Percentiles rank a stretch among this genome's conserved stretches.
Conservation (phyloP, 768 basidiomycete species). For the Harrya chromipes region DNA sequence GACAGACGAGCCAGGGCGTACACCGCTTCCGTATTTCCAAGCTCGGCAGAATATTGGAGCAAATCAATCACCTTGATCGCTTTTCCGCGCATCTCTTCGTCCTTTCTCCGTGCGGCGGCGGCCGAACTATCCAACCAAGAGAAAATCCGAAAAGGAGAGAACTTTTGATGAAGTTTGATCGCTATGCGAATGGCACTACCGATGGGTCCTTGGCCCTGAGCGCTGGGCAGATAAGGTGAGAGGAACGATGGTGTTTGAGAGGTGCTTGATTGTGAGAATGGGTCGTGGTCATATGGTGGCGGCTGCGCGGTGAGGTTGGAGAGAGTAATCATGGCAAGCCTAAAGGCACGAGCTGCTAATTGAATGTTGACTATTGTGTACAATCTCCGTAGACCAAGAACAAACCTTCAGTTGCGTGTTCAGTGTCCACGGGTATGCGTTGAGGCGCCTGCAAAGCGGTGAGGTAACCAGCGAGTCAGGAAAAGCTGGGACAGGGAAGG, state of each 20-base stretch:
- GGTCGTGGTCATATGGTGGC: conserved; percentile 53
- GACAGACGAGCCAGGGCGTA: conserved; percentile 66
- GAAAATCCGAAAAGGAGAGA: conserved; percentile 46
- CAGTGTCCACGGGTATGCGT: conserved; percentile 25
- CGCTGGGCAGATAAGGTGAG: conserved; percentile 63
- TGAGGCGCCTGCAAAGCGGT: conserved; percentile 12
- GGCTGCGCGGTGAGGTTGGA: conserved; percentile 61
- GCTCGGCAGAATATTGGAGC: conserved; percentile 74
- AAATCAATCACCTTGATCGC: conserved; percentile 82
- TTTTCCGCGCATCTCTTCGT: conserved; percentile 66
- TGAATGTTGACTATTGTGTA: conserved; percentile 1
- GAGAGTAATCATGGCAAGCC: conserved; percentile 67
- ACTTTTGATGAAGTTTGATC: conserved; percentile 60
- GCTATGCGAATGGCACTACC: conserved; percentile 67
- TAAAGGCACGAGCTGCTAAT: conserved; percentile 70
- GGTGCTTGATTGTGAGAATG: conserved; percentile 34
- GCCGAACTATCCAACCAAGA: conserved; percentile 41
- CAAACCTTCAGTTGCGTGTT: conserved; percentile 53
- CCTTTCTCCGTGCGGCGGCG: conserved; percentile 47
- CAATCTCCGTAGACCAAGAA: background rate
- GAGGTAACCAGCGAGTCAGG: background rate
- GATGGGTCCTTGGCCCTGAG: conserved; percentile 76
- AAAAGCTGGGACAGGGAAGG: no score
- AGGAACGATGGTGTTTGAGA: conserved; percentile 50
- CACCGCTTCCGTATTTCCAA: conserved; percentile 73